Conservation (phyloP, 2,329 filamentous ascomycete species). For the Aspergillus sp. region DNA sequence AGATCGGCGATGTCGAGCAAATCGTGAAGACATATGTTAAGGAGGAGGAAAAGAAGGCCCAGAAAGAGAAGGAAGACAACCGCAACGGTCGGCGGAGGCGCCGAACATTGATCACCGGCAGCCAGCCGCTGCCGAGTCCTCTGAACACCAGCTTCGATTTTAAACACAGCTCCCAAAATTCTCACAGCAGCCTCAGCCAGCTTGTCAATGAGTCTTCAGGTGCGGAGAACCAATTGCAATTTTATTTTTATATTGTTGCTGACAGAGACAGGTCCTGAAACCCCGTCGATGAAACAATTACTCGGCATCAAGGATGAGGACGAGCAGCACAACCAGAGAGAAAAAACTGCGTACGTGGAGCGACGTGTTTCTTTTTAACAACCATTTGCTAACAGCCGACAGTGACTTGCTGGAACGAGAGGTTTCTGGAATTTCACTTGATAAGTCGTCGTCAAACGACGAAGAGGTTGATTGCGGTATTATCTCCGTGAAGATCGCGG, state of each 20-base stretch:
- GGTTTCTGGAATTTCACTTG: conserved; percentile 90
- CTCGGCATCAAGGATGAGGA: conserved; percentile 59
- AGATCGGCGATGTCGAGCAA: conserved; percentile 98
- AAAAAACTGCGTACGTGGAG: conserved; percentile 82
- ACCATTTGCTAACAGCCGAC: conserved; percentile 11
- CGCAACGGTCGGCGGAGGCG: conserved; percentile 86
- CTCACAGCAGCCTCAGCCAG: conserved; percentile 77
- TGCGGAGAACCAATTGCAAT: conserved; percentile 41
- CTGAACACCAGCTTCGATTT: conserved; percentile 86
- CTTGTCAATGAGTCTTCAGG: conserved; percentile 72
- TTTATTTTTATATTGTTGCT: conserved; percentile 10
- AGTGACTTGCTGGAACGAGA: conserved; percentile 89
- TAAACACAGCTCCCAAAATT: conserved; percentile 60
- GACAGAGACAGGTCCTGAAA: conserved; percentile 34
- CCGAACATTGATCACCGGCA: conserved; percentile 93
- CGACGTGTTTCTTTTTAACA: background rate
- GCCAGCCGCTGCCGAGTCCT: conserved; percentile 91
- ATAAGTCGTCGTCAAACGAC: conserved; percentile 60
- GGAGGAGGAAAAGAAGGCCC: conserved; percentile 61
- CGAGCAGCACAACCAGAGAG: conserved; percentile 72
- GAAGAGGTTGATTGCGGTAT: conserved; percentile 58
- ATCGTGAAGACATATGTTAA: conserved; percentile 97
- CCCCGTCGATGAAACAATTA: conserved; percentile 58
- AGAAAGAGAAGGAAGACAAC: conserved; percentile 90
- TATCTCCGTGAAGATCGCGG: conserved; percentile 98